Evolutionary conservation across 495 filamentous ascomycete species (phyloP), one percentile per base, ranked within the genome.

Genomic region (Bacidia rubella): DNA sequence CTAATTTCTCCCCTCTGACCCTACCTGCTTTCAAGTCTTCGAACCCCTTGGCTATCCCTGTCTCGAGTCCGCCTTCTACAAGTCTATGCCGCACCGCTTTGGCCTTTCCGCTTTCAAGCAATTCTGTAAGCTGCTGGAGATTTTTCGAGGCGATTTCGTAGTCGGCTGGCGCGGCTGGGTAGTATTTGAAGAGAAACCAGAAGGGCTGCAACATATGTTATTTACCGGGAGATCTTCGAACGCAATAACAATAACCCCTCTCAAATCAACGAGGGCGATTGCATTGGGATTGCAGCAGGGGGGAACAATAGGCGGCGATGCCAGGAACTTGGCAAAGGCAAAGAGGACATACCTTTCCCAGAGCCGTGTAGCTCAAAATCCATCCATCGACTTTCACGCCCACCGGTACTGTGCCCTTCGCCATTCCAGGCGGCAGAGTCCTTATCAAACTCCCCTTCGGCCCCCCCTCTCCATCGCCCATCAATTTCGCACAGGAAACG

Each of bases 381-480:
- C 44, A 47, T 12, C 35, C 53, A 11, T 50, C 2, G 23, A 21
- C 23, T 38, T 35, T 40, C 32, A 27, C 44, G 3, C 25, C 40
- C 25, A 32, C 50, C 26, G 29, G 20, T n/a, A 24, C 39, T 19
- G 29, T 54, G 12, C 26, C 45, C 21, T 41, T 24, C 23, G 41
- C 46, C 23, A 54, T 29, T 25, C 32, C 51, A 22, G 41, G 44
- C 44, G 44, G 44, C 5, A 47, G 44, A 12, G 44, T 47, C 21
- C 44, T 47, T 21, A 47, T 21, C 12, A 47, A 15, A 21, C 44
- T 47, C 2, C 44, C 44, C 44, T 7, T 25, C 44, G 44, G 44
- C 15, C 29, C 29, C 15, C 44, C 44, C 44, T 7, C 25, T 3
- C 44, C 44, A 22, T 11, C 44, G 2, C 20, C 29, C 29, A 35